phyloP scores from a whole-genome alignment of 1,139 yeast genomes.

The Lodderomyces theae region DNA sequence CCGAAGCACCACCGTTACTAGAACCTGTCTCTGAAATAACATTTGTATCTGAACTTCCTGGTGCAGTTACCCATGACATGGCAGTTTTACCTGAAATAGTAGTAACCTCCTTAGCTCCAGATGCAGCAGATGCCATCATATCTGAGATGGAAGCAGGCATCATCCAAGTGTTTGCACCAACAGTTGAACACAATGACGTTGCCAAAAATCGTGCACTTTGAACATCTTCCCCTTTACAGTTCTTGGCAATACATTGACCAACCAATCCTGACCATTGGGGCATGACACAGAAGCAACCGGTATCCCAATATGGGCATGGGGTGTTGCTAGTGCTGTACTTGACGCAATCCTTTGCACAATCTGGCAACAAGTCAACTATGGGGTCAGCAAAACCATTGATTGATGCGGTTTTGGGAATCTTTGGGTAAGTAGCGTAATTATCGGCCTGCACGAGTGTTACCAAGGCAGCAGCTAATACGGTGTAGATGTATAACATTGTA shows the following conservation, averaged over 20 bases:
- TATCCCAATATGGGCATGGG: constrained; percentile 55
- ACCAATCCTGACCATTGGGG: constrained; percentile 46
- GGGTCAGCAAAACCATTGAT: constrained; percentile 55
- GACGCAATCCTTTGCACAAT: constrained; percentile 47
- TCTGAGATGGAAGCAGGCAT: constrained; percentile 42
- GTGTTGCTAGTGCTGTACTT: constrained; percentile 31
- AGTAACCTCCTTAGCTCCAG: constrained; percentile 14
- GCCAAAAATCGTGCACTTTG: constrained; percentile 40
- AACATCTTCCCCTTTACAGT: constrained; percentile 41
- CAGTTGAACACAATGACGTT: constrained; percentile 38
- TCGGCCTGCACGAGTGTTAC: constrained; percentile 14
- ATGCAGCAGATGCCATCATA: constrained; percentile 28
- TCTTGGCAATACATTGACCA: constrained; percentile 43
- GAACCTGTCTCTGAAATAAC: constrained; percentile 11
- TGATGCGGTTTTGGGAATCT: constrained; percentile 47
- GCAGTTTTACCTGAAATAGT: constrained; percentile 15
- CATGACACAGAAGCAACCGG: constrained; percentile 54
- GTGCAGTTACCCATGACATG: constrained; percentile 13
- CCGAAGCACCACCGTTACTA: neutral
- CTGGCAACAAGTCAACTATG: constrained; percentile 37
- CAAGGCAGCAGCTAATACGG: constrained; percentile 5
- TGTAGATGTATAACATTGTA: constrained; percentile 6
- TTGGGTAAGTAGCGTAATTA: constrained; percentile 38
- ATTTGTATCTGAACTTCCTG: constrained; percentile 17
- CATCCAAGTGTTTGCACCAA: constrained; percentile 47